Evolutionary conservation across 805 yeast species (phyloP).

Genomic region (Cephaloascus fragrans): DNA sequence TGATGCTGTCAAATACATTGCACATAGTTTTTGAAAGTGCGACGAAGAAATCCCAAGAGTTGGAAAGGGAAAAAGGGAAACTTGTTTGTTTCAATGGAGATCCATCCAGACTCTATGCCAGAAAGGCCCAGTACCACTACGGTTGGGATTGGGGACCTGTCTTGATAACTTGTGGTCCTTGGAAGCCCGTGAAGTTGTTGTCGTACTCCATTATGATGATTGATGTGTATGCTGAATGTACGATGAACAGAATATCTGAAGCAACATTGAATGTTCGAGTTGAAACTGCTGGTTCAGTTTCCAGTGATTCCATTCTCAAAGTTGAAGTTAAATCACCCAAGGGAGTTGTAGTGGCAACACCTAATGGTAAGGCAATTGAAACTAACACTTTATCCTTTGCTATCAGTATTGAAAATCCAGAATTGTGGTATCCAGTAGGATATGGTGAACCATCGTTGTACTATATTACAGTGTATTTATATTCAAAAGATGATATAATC

Average conservation of each 20-base stretch:
- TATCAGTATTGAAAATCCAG: conserved; percentile 13
- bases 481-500: conserved; percentile 2
- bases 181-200: conserved; percentile 21
- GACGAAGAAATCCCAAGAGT: conserved; percentile 17
- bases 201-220: conserved; percentile 8
- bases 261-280: conserved; percentile 2
- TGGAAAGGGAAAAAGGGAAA: conserved; percentile 19
- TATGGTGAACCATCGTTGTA: conserved; percentile 27
- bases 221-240: conserved; percentile 8
- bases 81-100: conserved; percentile 31
- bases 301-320: neutral
- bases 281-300: neutral
- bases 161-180: conserved; percentile 35
- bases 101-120: conserved; percentile 27
- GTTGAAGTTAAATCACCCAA: conserved; percentile 1
- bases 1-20: conserved; percentile 16
- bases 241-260: conserved; percentile 1
- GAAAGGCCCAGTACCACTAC: conserved; percentile 45
- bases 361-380: neutral
- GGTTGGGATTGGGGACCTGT: conserved; percentile 55
- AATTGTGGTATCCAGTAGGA: conserved; percentile 30
- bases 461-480: conserved; percentile 9
- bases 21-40: conserved; percentile 29
- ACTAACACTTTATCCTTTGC: neutral
- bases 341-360: neutral